Conservation (phyloP, 73 alveolate species). For the Loxodes magnus region DNA sequence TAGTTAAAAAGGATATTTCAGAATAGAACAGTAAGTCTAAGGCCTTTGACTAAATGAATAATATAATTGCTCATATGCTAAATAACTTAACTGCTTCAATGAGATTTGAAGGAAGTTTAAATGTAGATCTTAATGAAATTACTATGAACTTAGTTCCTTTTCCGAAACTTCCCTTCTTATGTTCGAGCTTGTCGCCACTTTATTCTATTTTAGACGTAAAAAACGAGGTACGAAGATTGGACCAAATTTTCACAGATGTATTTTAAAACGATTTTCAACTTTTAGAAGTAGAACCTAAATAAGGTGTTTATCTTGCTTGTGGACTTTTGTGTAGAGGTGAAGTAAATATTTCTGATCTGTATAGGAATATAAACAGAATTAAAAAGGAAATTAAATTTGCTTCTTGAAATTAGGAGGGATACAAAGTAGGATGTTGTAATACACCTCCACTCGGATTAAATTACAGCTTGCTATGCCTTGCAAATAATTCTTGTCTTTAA, state of each 20-base stretch:
- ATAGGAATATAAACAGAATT: constrained; percentile 72
- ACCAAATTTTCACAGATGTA: constrained; percentile 89
- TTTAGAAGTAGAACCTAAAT: constrained; percentile 72
- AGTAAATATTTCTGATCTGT: constrained; percentile 86
- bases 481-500: constrained; percentile 70
- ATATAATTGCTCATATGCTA: constrained; percentile 93
- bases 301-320: constrained; percentile 85
- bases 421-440: constrained; percentile 91
- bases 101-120: constrained; percentile 99
- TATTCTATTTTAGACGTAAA: constrained; percentile 86
- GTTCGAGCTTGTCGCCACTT: constrained; percentile 92
- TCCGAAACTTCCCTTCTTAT: constrained; percentile 95
- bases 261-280: constrained; percentile 77
- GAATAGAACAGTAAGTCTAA: constrained; percentile 39
- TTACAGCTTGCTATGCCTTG: constrained; percentile 78
- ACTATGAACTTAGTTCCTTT: constrained; percentile 99
- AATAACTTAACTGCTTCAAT: constrained; percentile 98
- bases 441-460: constrained; percentile 90
- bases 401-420: constrained; percentile 93
- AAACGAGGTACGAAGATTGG: constrained; percentile 89
- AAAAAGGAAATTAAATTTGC: constrained; percentile 69
- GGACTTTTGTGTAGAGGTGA: constrained; percentile 94
- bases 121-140: constrained; percentile 98
- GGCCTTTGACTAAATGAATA: constrained; percentile 92
- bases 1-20: constrained; percentile 29